phyloP scores from a whole-genome alignment of 1,284 basidiomycete species.

The Trichosporon faecale region DNA sequence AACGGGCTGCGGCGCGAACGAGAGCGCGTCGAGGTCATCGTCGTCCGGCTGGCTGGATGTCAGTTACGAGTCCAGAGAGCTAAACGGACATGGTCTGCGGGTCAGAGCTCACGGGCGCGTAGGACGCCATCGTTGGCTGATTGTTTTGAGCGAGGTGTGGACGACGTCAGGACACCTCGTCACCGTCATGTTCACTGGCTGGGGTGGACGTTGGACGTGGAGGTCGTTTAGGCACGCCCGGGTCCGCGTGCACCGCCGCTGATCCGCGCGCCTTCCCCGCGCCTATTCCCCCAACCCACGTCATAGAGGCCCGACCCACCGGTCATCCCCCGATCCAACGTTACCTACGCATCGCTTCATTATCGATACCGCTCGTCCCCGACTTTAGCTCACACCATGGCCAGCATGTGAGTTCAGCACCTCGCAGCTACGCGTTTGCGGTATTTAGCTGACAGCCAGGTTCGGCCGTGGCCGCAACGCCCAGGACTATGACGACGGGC shows the following conservation, averaged over 20 bases:
- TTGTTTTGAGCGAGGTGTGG: background rate
- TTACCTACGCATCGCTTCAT: background rate
- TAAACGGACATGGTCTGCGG: conserved; percentile 39
- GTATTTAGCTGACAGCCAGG: conserved; percentile 23
- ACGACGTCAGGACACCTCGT: conserved; percentile 5
- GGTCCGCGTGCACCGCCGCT: background rate
- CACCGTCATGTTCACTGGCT: background rate
- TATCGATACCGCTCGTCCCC: background rate
- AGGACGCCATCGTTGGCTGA: conserved; percentile 31
- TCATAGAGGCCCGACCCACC: background rate
- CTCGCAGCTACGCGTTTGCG: too few relatives aligned
- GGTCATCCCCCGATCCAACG: background rate
- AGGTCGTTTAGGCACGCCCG: conserved; percentile 3
- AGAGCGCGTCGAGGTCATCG: conserved; percentile 51
- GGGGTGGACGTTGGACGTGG: conserved; percentile 8
- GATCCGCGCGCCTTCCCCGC: background rate
- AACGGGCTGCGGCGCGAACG: conserved; percentile 36
- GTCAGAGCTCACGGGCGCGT: conserved; percentile 27
- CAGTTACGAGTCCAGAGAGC: background rate
- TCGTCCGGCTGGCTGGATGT: conserved; percentile 51
- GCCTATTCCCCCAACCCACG: conserved; percentile 3
- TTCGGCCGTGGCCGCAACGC: conserved; percentile 33
- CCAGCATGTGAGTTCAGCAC: background rate
- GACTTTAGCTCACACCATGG: conserved; percentile 1
- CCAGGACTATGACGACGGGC: conserved; percentile 42